Percentiles rank a stretch among this genome's conserved stretches.
These are phyloP conservation scores for Penicillium sp. DNA, from an alignment of 2,329 filamentous ascomycete species.

Conservation along the genomic window DNA sequence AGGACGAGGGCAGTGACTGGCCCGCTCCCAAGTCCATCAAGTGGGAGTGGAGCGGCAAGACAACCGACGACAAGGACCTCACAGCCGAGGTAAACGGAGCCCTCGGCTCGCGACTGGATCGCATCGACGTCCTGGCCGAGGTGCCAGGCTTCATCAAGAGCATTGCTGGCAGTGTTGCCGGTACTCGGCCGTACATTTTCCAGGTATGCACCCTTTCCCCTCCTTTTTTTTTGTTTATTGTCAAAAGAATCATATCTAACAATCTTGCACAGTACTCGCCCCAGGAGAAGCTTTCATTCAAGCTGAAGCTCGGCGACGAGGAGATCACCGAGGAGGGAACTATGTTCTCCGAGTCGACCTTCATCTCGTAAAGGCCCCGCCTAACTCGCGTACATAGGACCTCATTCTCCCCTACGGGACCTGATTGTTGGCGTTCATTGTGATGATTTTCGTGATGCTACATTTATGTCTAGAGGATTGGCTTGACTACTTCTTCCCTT, in stretches of 20 bases:
- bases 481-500: conserved; percentile 22
- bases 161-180: conserved; percentile 82
- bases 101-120: conserved; percentile 70
- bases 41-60: conserved; percentile 76
- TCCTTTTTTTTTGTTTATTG: background rate
- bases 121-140: conserved; percentile 94
- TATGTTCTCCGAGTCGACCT: conserved; percentile 90
- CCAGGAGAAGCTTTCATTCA: conserved; percentile 65
- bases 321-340: conserved; percentile 74
- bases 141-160: conserved; percentile 94
- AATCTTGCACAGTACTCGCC: conserved; percentile 63
- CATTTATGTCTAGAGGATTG: conserved; percentile 28
- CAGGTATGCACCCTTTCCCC: conserved; percentile 59
- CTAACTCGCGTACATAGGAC: conserved; percentile 31
- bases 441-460: conserved; percentile 30
- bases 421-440: conserved; percentile 29
- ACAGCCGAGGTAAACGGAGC: conserved; percentile 67
- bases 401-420: conserved; percentile 20
- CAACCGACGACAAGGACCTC: conserved; percentile 71
- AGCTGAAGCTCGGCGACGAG: conserved; percentile 80
- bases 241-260: background rate
- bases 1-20: conserved; percentile 81
- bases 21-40: conserved; percentile 75
- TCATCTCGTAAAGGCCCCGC: conserved; percentile 66
- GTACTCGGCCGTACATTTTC: conserved; percentile 97